Evolutionary conservation across 2,329 filamentous ascomycete species (phyloP).

Genomic region (Tolypocladium amazonense): DNA sequence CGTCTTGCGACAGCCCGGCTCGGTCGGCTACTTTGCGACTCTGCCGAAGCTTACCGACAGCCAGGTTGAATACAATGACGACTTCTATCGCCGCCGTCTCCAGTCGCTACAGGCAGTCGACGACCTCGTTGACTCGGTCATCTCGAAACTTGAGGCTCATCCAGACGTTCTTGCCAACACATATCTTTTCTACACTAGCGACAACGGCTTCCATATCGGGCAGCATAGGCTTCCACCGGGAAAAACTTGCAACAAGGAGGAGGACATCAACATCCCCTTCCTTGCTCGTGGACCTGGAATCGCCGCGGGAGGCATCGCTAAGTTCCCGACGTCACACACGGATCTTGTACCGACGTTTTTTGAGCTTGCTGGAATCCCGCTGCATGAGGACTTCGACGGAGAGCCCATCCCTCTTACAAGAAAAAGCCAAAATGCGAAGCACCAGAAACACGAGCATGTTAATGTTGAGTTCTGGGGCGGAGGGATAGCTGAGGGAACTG

Average conservation of each 20-base stretch:
- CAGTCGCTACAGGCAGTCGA: slow-evolving; percentile 43
- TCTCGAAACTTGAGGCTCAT: slow-evolving; percentile 28
- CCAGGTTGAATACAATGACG: slow-evolving; percentile 34
- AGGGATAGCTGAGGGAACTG: slow-evolving; percentile 25
- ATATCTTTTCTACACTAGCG: slow-evolving; percentile 48
- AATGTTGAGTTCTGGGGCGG: slow-evolving; percentile 48
- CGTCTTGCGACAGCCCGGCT: slow-evolving; percentile 13
- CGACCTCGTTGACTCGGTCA: slow-evolving; percentile 38
- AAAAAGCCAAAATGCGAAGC: slow-evolving; percentile 9
- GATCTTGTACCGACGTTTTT: slow-evolving; percentile 54
- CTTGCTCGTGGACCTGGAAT: slow-evolving; percentile 45
- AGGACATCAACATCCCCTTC: slow-evolving; percentile 49
- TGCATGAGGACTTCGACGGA: slow-evolving; percentile 45
- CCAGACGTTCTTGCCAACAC: slow-evolving; percentile 52
- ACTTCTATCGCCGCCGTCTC: slow-evolving; percentile 40
- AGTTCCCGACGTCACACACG: slow-evolving; percentile 47
- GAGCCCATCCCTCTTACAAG: slow-evolving; percentile 35
- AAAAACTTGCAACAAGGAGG: slow-evolving; percentile 47
- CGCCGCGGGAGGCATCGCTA: slow-evolving; percentile 23
- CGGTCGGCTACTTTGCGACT: slow-evolving; percentile 35
- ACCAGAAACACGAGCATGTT: slow-evolving; percentile 38
- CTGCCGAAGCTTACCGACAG: slow-evolving; percentile 29
- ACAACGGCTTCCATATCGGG: slow-evolving; percentile 52
- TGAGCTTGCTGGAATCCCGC: slow-evolving; percentile 25
- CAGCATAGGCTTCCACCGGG: slow-evolving; percentile 48